A percentile compares a stretch with the other conserved stretches of the same genome.
These are phyloP conservation scores for Pseudogymnoascus sp. DNA, from an alignment of 2,329 filamentous ascomycete species.

Conservation along the genomic window DNA sequence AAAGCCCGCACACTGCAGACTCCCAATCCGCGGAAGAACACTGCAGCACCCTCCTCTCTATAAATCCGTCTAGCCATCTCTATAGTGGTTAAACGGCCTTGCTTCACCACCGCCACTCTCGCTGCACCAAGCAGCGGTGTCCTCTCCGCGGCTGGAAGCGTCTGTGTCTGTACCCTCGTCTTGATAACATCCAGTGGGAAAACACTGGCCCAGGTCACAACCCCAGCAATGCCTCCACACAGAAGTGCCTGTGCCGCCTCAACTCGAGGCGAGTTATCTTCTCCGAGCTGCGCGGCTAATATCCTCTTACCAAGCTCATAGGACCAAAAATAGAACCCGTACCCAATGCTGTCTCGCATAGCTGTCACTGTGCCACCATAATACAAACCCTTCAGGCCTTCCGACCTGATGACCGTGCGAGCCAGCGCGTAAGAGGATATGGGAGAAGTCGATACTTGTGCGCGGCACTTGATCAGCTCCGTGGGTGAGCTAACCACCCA, in stretches of 20 bases:
- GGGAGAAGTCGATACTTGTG: slow-evolving; percentile 51
- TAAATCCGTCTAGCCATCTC: slow-evolving; percentile 61
- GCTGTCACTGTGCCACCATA: slow-evolving; percentile 75
- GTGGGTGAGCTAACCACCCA: slow-evolving; percentile 83
- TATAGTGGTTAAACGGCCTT: slow-evolving; percentile 42
- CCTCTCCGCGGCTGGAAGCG: slow-evolving; percentile 19
- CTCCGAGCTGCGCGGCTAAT: slow-evolving; percentile 30
- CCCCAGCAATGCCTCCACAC: slow-evolving; percentile 79
- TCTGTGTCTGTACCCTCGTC: slow-evolving; percentile 78
- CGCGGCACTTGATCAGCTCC: slow-evolving; percentile 82
- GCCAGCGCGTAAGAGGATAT: slow-evolving; percentile 31
- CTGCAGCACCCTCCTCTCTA: slow-evolving; percentile 47
- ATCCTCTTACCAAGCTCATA: slow-evolving; percentile 68
- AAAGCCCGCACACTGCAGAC: slow-evolving; percentile 83
- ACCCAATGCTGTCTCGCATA: slow-evolving; percentile 79
- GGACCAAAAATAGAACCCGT: slow-evolving; percentile 95
- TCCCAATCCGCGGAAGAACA: slow-evolving; percentile 67
- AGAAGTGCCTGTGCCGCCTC: slow-evolving; percentile 59
- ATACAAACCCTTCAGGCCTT: slow-evolving; percentile 65
- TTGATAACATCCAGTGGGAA: slow-evolving; percentile 92
- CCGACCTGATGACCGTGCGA: slow-evolving; percentile 48
- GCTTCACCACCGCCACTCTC: slow-evolving; percentile 16
- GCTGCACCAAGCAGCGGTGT: slow-evolving; percentile 28
- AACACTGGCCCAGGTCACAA: slow-evolving; percentile 81
- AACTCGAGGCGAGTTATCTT: slow-evolving; percentile 32